Conservation (phyloP, 2,329 filamentous ascomycete species). For the Colletotrichum sansevieriae region DNA sequence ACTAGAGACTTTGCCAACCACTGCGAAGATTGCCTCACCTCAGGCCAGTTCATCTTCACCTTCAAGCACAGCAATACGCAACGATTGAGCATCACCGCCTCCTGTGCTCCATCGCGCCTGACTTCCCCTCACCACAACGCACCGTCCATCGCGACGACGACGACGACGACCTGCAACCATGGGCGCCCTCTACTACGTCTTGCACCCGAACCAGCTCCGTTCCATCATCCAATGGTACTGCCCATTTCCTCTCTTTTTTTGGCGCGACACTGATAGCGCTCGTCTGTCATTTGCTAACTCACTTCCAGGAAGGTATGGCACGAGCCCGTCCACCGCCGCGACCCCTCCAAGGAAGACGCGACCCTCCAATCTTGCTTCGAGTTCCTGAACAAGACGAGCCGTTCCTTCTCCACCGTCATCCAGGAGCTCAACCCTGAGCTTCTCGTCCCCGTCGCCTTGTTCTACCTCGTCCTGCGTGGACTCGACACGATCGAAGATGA, state of each 20-base stretch:
- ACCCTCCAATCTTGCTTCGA: conserved; percentile 87
- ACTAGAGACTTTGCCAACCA: background rate
- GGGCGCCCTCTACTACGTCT: conserved; percentile 77
- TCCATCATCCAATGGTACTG: conserved; percentile 89
- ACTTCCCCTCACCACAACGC: background rate
- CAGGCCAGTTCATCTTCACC: background rate
- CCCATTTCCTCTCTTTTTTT: background rate
- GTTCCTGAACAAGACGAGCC: conserved; percentile 87
- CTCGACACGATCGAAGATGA: conserved; percentile 99
- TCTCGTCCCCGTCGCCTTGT: conserved; percentile 87
- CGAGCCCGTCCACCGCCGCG: conserved; percentile 88
- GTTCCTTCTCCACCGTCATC: conserved; percentile 93
- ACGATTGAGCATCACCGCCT: conserved; percentile 1
- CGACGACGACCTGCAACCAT: conserved; percentile 57
- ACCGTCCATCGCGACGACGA: conserved; percentile 24
- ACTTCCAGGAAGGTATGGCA: conserved; percentile 91
- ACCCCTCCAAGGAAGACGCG: conserved; percentile 79
- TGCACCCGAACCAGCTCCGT: conserved; percentile 83
- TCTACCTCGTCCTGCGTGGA: conserved; percentile 92
- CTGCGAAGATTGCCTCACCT: conserved; percentile 1
- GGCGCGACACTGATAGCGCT: background rate
- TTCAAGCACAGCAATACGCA: background rate
- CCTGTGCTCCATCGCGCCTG: background rate
- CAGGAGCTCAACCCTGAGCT: conserved; percentile 96
- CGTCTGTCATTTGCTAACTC: conserved; percentile 18